Percentiles rank a stretch among this genome's conserved stretches.
Evolutionary conservation across 208 protist species (phyloP).

Genomic region (Acanthamoeba lenticulata): DNA sequence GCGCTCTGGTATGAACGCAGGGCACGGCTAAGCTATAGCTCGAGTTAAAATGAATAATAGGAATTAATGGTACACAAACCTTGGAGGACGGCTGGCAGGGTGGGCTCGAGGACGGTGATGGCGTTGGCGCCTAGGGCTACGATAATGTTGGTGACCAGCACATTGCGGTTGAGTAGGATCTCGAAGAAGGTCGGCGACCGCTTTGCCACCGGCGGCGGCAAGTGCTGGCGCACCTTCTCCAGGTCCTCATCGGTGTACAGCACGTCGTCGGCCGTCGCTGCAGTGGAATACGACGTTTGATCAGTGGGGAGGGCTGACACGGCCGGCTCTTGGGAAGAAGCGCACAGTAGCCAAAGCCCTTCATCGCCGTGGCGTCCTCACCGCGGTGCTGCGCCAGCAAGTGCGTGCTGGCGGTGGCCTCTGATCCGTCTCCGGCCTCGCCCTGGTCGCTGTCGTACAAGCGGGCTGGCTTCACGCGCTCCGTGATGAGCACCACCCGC

Average conservation of each 20-base stretch:
- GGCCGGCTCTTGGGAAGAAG: too few relatives aligned
- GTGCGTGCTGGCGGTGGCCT: too few relatives aligned
- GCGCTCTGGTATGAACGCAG: background rate
- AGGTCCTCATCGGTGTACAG: background rate
- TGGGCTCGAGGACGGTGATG: background rate
- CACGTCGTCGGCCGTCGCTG: background rate
- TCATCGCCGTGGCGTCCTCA: too few relatives aligned
- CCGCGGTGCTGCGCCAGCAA: too few relatives aligned
- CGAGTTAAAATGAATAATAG: too few relatives aligned
- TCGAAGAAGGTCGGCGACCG: background rate
- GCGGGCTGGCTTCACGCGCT: background rate
- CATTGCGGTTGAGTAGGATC: background rate
- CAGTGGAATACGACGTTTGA: background rate
- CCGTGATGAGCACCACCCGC: background rate
- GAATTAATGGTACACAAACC: too few relatives aligned
- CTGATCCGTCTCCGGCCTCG: too few relatives aligned
- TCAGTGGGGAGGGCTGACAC: background rate
- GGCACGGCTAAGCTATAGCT: background rate
- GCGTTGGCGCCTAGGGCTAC: background rate
- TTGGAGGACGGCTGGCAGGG: background rate
- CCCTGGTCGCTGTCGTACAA: too few relatives aligned
- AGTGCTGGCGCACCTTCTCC: background rate
- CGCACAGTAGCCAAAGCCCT: too few relatives aligned
- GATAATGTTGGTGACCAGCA: background rate
- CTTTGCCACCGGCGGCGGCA: background rate